Percentiles rank a stretch among this genome's conserved stretches.
phyloP scores from a whole-genome alignment of 768 basidiomycete species.

The Calocera cornea region DNA sequence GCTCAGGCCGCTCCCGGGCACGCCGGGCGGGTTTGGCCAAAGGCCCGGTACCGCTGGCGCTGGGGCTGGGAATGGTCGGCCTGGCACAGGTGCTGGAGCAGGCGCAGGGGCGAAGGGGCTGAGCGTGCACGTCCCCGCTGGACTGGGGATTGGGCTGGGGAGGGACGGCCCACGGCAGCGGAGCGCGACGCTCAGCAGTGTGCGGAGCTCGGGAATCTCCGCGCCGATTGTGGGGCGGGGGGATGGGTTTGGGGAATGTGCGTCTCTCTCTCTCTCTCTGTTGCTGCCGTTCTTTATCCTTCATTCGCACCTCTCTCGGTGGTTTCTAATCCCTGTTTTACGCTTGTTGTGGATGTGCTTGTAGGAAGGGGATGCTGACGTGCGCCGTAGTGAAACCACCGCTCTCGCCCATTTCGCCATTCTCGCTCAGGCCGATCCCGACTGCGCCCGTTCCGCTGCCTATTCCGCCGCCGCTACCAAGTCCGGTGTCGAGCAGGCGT shows the following conservation, averaged over 20 bases:
- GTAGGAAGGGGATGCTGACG: neutral
- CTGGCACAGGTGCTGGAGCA: neutral
- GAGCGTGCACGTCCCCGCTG: neutral
- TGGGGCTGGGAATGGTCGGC: neutral
- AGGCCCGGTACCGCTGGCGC: neutral
- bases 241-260: neutral
- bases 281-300: too few relatives aligned
- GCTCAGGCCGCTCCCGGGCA: neutral
- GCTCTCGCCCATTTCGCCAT: neutral
- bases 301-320: too few relatives aligned
- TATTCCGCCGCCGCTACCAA: neutral
- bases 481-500: constrained; percentile 19
- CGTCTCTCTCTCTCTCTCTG: neutral
- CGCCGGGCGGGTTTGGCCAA: neutral
- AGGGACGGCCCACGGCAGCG: neutral
- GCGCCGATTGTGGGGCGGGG: neutral
- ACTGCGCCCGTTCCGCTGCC: neutral
- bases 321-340: too few relatives aligned
- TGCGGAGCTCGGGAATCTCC: neutral
- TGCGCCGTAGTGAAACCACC: neutral
- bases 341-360: too few relatives aligned
- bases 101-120: neutral
- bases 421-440: neutral
- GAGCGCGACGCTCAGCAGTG: constrained; percentile 2
- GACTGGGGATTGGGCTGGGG: neutral